These are phyloP conservation scores for Fonsecaea multimorphosa DNA, from an alignment of 2,329 filamentous ascomycete species.

Conservation along the genomic window DNA sequence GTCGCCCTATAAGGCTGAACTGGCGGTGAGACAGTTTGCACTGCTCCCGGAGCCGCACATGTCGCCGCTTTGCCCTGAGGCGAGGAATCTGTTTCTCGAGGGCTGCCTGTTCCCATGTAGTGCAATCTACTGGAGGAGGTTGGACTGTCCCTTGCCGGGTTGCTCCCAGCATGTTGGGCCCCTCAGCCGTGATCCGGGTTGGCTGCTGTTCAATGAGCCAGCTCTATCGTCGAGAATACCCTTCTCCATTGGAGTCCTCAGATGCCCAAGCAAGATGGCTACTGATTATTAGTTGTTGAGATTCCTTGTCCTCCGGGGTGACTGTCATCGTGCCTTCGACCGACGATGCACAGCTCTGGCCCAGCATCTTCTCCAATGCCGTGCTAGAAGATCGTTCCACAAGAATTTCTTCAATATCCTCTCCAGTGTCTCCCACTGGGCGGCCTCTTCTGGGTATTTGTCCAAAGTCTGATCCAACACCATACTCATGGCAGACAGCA, in stretches of 20 bases:
- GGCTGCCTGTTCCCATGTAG: neutral
- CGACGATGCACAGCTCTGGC: constrained; percentile 21
- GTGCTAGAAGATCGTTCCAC: constrained; percentile 27
- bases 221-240: neutral
- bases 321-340: constrained; percentile 15
- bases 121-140: neutral
- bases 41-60: neutral
- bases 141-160: neutral
- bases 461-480: constrained; percentile 27
- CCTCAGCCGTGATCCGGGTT: neutral
- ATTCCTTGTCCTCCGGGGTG: neutral
- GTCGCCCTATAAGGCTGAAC: constrained; percentile 1
- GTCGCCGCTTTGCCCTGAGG: neutral
- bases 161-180: neutral
- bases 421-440: constrained; percentile 24
- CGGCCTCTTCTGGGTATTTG: constrained; percentile 27
- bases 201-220: neutral
- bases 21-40: neutral
- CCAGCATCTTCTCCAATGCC: constrained; percentile 28
- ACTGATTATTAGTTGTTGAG: constrained; percentile 1
- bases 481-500: constrained; percentile 17
- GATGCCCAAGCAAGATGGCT: neutral
- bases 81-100: neutral
- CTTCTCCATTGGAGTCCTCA: neutral
- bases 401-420: constrained; percentile 29